Conservation (phyloP, 2,329 filamentous ascomycete genomes). For the Claviceps monticola region DNA sequence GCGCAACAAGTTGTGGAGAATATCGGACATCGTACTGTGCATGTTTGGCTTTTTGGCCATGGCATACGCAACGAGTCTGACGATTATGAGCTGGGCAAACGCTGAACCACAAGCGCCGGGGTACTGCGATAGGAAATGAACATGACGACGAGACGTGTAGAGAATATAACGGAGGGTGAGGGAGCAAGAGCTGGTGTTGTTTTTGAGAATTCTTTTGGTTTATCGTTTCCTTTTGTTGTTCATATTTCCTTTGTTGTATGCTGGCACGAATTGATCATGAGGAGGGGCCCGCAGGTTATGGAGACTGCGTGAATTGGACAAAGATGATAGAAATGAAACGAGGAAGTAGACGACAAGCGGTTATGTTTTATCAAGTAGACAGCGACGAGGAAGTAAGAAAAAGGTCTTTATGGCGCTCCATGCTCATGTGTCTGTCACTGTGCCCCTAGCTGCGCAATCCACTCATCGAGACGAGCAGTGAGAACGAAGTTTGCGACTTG, state of each 20-base stretch:
- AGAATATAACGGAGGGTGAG: not conserved
- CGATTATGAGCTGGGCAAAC: conserved; percentile 71
- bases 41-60: conserved; percentile 77
- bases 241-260: not conserved
- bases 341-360: not conserved
- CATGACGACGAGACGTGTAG: not conserved
- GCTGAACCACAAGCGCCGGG: conserved; percentile 35
- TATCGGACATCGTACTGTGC: conserved; percentile 61
- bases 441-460: too few relatives aligned
- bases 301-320: not conserved
- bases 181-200: not conserved
- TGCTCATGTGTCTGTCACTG: not conserved
- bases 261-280: not conserved
- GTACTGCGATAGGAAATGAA: conserved; percentile 35
- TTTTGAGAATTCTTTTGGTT: not conserved
- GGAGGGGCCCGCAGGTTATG: not conserved
- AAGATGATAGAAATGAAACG: not conserved
- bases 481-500: too few relatives aligned
- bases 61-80: conserved; percentile 81
- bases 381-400: not conserved
- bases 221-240: not conserved
- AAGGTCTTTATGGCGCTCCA: not conserved
- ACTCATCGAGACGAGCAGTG: too few relatives aligned
- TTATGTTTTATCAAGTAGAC: conserved; percentile 3
- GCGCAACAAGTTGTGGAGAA: conserved; percentile 49